These are phyloP conservation scores for Scutellaria galericulata DNA, from an alignment of 257 asterid species.

Conservation along the genomic window DNA sequence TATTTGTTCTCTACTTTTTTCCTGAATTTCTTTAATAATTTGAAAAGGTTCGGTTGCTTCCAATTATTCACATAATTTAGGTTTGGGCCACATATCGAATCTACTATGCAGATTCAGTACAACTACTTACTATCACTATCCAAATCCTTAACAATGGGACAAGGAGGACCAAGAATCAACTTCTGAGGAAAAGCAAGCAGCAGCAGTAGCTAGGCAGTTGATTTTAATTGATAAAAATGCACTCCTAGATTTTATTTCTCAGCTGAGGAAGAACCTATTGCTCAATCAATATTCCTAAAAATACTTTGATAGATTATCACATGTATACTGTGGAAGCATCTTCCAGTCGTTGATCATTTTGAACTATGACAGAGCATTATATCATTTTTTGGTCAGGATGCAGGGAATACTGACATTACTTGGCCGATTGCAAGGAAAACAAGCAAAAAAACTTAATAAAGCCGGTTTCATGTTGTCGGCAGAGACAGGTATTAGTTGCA, in stretches of 20 bases:
- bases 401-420: conserved; percentile 1
- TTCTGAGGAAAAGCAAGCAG: not conserved
- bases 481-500: not conserved
- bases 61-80: not conserved
- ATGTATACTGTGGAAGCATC: no score
- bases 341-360: not conserved
- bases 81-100: not conserved
- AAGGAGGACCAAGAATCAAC: not conserved
- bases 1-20: not conserved
- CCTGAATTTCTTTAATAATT: not conserved
- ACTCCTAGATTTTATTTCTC: not conserved
- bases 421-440: not conserved
- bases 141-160: not conserved
- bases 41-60: not conserved
- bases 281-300: conserved; percentile 5
- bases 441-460: not conserved
- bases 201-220: not conserved
- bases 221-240: not conserved
- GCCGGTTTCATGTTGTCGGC: not conserved
- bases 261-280: not conserved
- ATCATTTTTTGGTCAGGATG: not conserved
- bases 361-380: not conserved
- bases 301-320: no score
- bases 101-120: not conserved
- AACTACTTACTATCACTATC: not conserved